Evolutionary conservation across 805 yeast species (phyloP), one percentile per base, ranked within the genome.

Genomic region (Ogataea salicorniae): DNA sequence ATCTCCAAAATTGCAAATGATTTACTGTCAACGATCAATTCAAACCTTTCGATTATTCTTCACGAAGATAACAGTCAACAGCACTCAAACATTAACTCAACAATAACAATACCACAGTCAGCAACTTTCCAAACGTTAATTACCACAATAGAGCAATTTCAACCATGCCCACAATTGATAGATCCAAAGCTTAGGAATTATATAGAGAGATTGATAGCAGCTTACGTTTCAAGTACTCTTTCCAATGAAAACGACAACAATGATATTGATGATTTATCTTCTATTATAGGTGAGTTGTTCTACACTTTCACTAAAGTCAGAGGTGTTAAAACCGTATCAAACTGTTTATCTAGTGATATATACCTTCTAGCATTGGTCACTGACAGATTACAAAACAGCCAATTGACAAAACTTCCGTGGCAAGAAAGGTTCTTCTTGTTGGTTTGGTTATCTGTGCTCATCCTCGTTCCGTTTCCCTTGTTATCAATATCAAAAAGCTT

Each of bases 401-500:
- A 41, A 29, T 56, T 41, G 48, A 6, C 8, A 41, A 45, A 43
- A 5, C 40, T 52, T 6, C n/a, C 42, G 16, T 80, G 84, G 87
- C 70, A 74, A 42, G 70, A 69, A 31, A 59, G 67, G 34, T 81
- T 69, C 47, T 63, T 83, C 11, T 59, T 81, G 38, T 63, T 89
- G 8, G 68, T 85, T 3, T 91, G 96, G 96, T 71, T 88, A 9
- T 75, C 84, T 0, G 79, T 83, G 9, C 66, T 90, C 20, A 75
- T 81, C 0, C 67, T 86, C n/a, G 79, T 83, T 0, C 97, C 98
- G 0, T 90, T 91, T 58, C 74, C 78, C 2, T 67, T 91, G 23
- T 64, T 62, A 1, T 52, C 65, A 0, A 63, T 83, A 15, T 42
- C 60, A 2, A 48, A 59, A 0, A 47, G 63, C 0, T 61, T 76